Percentiles rank a stretch among this genome's conserved stretches.
These are phyloP conservation scores for Erysimum cheiri DNA, from an alignment of 441 rosid species.

Conservation along the genomic window DNA sequence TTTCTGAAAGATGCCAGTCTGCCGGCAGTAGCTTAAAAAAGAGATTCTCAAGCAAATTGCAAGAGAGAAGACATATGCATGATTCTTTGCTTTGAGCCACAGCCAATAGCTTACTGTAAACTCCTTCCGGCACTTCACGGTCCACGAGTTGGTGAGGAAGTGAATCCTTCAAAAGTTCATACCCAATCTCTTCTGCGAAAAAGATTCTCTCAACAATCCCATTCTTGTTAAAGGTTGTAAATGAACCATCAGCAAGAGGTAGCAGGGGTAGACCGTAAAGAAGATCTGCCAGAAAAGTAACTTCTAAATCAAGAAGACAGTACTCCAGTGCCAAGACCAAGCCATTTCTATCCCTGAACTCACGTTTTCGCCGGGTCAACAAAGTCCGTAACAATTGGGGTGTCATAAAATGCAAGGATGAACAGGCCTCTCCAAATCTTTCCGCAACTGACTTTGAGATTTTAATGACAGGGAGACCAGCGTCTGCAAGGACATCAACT, in stretches of 20 bases:
- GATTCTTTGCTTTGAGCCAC: conserved; percentile 78
- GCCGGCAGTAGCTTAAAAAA: conserved; percentile 85
- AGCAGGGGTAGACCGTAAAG: conserved; percentile 86
- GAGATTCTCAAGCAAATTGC: conserved; percentile 89
- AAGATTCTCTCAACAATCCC: conserved; percentile 85
- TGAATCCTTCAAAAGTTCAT: conserved; percentile 83
- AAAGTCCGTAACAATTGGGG: conserved; percentile 81
- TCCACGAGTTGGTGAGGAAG: conserved; percentile 89
- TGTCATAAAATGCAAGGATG: conserved; percentile 81
- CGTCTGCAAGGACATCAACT: conserved; percentile 80
- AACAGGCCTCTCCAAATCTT: conserved; percentile 75
- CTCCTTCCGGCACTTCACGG: conserved; percentile 67
- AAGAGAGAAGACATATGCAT: conserved; percentile 83
- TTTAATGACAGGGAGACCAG: conserved; percentile 81
- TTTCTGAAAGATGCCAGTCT: conserved; percentile 86
- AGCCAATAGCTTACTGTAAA: conserved; percentile 70
- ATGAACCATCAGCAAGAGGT: conserved; percentile 94
- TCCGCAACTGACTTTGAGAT: conserved; percentile 75
- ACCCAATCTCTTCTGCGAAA: conserved; percentile 73
- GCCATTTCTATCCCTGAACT: conserved; percentile 69
- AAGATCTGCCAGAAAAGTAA: conserved; percentile 56
- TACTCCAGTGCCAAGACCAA: conserved; percentile 86
- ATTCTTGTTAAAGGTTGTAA: conserved; percentile 75
- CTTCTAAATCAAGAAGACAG: conserved; percentile 81
- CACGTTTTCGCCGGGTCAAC: conserved; percentile 81